Percentiles rank a stretch among this genome's conserved stretches.
Conservation (phyloP, 352 stramenopile species). For the Pythium grandisporangium region DNA sequence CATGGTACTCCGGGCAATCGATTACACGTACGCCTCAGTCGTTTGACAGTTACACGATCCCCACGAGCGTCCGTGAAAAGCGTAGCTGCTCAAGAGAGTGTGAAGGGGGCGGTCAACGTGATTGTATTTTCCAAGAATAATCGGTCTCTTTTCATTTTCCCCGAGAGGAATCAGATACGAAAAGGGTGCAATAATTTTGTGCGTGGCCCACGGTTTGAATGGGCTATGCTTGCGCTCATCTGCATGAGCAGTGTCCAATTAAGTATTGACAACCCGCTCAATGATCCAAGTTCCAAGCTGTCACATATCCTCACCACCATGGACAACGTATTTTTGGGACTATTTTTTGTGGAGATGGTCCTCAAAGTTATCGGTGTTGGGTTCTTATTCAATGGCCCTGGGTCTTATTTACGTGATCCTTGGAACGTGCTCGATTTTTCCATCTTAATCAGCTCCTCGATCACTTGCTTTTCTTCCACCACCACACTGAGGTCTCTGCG, state of each 20-base stretch:
- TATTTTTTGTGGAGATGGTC: constrained; percentile 68
- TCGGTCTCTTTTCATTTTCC: constrained; percentile 24
- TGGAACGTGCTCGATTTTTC: constrained; percentile 78
- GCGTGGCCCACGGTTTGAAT: constrained; percentile 36
- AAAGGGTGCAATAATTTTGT: constrained; percentile 15
- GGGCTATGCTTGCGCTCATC: constrained; percentile 53
- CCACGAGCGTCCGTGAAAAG: too few relatives aligned
- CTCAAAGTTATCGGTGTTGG: constrained; percentile 68
- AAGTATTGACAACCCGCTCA: constrained; percentile 52
- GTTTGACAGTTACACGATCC: too few relatives aligned
- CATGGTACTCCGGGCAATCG: too few relatives aligned
- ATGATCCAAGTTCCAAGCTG: constrained; percentile 23
- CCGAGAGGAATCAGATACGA: constrained; percentile 9
- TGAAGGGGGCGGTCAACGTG: background rate
- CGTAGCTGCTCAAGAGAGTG: too few relatives aligned
- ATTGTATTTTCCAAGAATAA: constrained; percentile 13
- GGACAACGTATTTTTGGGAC: constrained; percentile 37
- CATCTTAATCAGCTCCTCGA: constrained; percentile 44
- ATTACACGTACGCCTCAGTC: too few relatives aligned
- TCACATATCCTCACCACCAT: constrained; percentile 17
- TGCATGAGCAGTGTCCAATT: constrained; percentile 48
- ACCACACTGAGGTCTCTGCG: constrained; percentile 37
- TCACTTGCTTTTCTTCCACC: constrained; percentile 27
- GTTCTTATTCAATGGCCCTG: constrained; percentile 36
- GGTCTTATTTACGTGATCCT: constrained; percentile 49